Percentiles rank a stretch among this genome's conserved stretches.
These are phyloP conservation scores for Candida broadrunensis DNA, from an alignment of 805 yeast genomes.

Conservation along the genomic window DNA sequence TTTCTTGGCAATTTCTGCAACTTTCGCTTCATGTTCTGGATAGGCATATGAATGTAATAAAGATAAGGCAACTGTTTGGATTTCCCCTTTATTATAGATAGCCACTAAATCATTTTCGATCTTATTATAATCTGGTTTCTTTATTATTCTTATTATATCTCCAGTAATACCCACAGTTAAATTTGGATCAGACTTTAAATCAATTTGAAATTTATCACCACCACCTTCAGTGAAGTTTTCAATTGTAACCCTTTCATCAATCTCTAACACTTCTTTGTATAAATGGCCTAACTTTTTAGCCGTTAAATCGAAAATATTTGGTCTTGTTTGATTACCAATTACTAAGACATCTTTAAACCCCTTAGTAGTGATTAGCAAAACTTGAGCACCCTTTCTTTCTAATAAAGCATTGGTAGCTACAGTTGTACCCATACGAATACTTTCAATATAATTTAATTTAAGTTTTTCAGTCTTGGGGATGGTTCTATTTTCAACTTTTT, in stretches of 20 bases:
- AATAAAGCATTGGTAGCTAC: slow-evolving; percentile 94
- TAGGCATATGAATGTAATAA: slow-evolving; percentile 40
- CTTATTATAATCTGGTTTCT: slow-evolving; percentile 23
- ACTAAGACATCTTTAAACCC: slow-evolving; percentile 81
- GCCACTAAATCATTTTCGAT: slow-evolving; percentile 21
- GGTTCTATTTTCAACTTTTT: slow-evolving; percentile 46
- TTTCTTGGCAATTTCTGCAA: slow-evolving; percentile 31
- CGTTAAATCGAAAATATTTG: slow-evolving; percentile 80
- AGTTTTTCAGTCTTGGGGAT: slow-evolving; percentile 48
- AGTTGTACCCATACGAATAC: slow-evolving; percentile 88
- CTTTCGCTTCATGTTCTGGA: slow-evolving; percentile 34
- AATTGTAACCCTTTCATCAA: slow-evolving; percentile 87
- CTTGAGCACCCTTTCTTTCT: slow-evolving; percentile 88
- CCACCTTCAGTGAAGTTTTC: slow-evolving; percentile 77
- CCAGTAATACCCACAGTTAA: slow-evolving; percentile 36
- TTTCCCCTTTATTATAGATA: slow-evolving; percentile 19
- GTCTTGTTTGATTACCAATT: slow-evolving; percentile 92
- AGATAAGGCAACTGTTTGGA: slow-evolving; percentile 33
- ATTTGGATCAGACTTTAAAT: slow-evolving; percentile 22
- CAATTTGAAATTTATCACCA: slow-evolving; percentile 19
- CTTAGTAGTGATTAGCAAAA: slow-evolving; percentile 81
- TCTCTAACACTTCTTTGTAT: slow-evolving; percentile 73
- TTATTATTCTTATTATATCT: slow-evolving; percentile 29
- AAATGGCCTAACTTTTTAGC: slow-evolving; percentile 70
- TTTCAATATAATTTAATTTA: slow-evolving; percentile 60